Evolutionary conservation across 2,329 filamentous ascomycete genomes (phyloP).

Genomic region (Penicillium expansum): DNA sequence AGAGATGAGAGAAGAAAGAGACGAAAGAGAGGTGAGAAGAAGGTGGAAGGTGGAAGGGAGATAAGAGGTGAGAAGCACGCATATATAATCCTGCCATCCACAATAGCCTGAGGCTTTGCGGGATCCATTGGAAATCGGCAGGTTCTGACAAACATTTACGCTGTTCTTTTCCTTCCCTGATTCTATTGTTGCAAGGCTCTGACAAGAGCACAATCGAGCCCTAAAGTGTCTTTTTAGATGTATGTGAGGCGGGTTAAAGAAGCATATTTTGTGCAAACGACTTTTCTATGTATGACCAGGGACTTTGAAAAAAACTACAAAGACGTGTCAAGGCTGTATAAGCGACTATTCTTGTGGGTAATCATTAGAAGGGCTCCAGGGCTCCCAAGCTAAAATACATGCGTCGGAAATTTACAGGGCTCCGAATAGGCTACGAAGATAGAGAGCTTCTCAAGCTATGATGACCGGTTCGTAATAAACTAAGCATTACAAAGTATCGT

Average conservation of each 20-base stretch:
- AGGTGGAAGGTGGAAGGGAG: too few species aligned
- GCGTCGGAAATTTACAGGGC: too few species aligned
- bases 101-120: background rate
- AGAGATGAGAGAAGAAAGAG: background rate
- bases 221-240: background rate
- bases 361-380: background rate
- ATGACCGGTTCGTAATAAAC: background rate
- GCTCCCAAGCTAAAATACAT: too few species aligned
- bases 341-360: background rate
- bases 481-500: background rate
- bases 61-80: background rate
- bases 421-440: background rate
- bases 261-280: too few species aligned
- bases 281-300: too few species aligned
- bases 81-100: background rate
- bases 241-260: too few species aligned
- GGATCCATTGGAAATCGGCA: background rate
- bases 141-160: background rate
- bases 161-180: background rate
- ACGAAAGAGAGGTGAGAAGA: too few species aligned
- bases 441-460: background rate
- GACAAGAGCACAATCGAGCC: background rate
- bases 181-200: background rate
- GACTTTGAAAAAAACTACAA: too few species aligned
- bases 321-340: background rate